Conservation (phyloP, 2,329 filamentous ascomycete genomes). For the Diaporthe sp. region DNA sequence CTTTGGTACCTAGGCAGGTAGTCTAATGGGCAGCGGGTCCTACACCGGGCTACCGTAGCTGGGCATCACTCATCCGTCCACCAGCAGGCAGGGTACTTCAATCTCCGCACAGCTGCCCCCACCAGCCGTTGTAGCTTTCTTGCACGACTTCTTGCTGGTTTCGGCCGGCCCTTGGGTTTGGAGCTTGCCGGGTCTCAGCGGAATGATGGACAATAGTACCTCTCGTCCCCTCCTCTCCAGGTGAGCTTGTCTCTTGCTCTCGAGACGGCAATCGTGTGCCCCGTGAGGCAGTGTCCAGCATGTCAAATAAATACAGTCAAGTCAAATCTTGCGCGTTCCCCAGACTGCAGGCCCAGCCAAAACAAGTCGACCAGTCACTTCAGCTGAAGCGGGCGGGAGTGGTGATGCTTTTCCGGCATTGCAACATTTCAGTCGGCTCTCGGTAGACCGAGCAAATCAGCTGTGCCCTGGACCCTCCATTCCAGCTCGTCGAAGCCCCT, state of each 20-base stretch:
- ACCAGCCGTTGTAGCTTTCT: slow-evolving; percentile 5
- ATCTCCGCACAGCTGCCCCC: slow-evolving; percentile 22
- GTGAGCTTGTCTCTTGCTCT: not conserved
- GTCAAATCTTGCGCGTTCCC: not conserved
- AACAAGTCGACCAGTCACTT: slow-evolving; percentile 14
- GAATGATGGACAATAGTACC: not conserved
- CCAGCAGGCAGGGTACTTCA: slow-evolving; percentile 7
- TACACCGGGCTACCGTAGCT: not conserved
- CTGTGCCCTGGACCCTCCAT: slow-evolving; percentile 27
- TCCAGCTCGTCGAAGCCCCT: slow-evolving; percentile 12
- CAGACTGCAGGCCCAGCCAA: slow-evolving; percentile 4
- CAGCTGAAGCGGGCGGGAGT: slow-evolving; percentile 32
- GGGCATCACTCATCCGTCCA: not conserved
- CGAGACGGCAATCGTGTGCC: not conserved
- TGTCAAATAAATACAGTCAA: not conserved
- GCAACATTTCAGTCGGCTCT: slow-evolving; percentile 36
- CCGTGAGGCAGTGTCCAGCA: slow-evolving; percentile 11
- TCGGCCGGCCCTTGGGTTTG: not conserved
- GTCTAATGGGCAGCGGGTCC: slow-evolving; percentile 13
- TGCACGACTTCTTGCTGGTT: not conserved
- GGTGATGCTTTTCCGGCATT: slow-evolving; percentile 22
- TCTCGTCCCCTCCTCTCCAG: not conserved
- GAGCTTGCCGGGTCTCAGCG: slow-evolving; percentile 17
- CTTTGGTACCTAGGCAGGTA: not conserved
- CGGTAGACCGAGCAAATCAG: slow-evolving; percentile 39